Evolutionary conservation across 2,329 filamentous ascomycete genomes (phyloP).

Genomic region (Fusarium algeriense): DNA sequence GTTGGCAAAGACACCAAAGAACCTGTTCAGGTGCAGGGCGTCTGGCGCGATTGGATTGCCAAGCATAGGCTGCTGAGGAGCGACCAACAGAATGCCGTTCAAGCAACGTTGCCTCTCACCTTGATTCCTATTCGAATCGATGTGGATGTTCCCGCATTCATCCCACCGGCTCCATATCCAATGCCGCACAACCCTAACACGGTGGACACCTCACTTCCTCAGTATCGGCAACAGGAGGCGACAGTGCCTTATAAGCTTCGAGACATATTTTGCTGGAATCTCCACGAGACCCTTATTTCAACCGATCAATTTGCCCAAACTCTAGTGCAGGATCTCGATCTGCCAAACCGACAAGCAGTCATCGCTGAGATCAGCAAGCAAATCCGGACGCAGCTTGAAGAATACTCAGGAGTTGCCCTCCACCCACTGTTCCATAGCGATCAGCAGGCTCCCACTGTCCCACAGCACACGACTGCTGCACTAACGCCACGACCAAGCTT

Average conservation of each 20-base stretch:
- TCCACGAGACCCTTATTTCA: slow-evolving; percentile 93
- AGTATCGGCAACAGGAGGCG: slow-evolving; percentile 82
- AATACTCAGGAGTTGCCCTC: slow-evolving; percentile 93
- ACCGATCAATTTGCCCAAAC: slow-evolving; percentile 95
- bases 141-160: slow-evolving; percentile 85
- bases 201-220: slow-evolving; percentile 78
- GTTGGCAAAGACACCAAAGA: slow-evolving; percentile 83
- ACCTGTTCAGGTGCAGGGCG: slow-evolving; percentile 87
- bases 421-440: slow-evolving; percentile 88
- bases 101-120: slow-evolving; percentile 84
- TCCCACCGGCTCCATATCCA: slow-evolving; percentile 74
- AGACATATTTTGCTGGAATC: slow-evolving; percentile 97
- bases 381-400: slow-evolving; percentile 93
- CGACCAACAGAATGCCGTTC: slow-evolving; percentile 71
- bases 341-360: slow-evolving; percentile 78
- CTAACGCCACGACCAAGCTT: slow-evolving; percentile 49
- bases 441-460: slow-evolving; percentile 47
- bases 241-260: slow-evolving; percentile 89
- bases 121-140: slow-evolving; percentile 97
- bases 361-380: slow-evolving; percentile 89
- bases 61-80: slow-evolving; percentile 70
- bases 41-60: slow-evolving; percentile 96
- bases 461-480: slow-evolving; percentile 35
- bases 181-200: slow-evolving; percentile 68
- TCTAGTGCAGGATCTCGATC: slow-evolving; percentile 91